These are phyloP conservation scores for Crithidia brevicula DNA, from an alignment of 208 protist species.

Conservation along the genomic window DNA sequence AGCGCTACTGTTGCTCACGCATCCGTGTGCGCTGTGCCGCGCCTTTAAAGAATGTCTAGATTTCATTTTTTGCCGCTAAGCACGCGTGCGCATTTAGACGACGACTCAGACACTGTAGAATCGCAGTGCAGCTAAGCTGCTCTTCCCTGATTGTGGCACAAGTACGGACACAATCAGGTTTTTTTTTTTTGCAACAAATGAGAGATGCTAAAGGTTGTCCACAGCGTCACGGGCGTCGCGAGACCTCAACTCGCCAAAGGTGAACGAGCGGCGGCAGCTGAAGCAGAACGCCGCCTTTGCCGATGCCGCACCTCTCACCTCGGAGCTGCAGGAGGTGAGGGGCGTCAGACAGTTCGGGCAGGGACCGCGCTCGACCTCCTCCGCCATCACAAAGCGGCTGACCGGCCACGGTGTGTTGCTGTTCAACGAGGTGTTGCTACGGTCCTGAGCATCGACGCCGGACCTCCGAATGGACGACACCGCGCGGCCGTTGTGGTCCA, in stretches of 20 bases:
- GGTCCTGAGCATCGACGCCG: not conserved
- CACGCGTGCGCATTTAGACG: no score
- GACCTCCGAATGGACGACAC: conserved; percentile 20
- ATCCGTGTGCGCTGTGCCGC: no score
- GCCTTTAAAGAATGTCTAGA: not conserved
- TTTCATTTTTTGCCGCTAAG: no score
- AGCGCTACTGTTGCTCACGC: no score
- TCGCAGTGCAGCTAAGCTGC: no score
- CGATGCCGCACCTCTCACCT: conserved; percentile 20
- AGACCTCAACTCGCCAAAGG: conserved; percentile 60
- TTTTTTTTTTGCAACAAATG: conserved; percentile 17
- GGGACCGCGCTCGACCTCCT: conserved; percentile 50
- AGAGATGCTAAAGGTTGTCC: conserved; percentile 1
- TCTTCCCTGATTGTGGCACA: no score
- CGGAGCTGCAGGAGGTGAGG: conserved; percentile 44
- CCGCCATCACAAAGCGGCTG: conserved; percentile 32
- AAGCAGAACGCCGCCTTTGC: conserved; percentile 83
- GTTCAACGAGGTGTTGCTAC: conserved; percentile 18
- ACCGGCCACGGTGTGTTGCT: conserved; percentile 27
- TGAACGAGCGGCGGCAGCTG: conserved; percentile 77
- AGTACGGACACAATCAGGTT: no score
- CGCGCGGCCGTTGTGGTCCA: conserved; percentile 13
- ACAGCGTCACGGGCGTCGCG: conserved; percentile 26
- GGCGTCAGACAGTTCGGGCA: conserved; percentile 71
- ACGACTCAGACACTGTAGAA: no score